Base-by-base conservation (phyloP, 2,329 filamentous ascomycete genomes). In the Aspergillus awamori region DNA sequence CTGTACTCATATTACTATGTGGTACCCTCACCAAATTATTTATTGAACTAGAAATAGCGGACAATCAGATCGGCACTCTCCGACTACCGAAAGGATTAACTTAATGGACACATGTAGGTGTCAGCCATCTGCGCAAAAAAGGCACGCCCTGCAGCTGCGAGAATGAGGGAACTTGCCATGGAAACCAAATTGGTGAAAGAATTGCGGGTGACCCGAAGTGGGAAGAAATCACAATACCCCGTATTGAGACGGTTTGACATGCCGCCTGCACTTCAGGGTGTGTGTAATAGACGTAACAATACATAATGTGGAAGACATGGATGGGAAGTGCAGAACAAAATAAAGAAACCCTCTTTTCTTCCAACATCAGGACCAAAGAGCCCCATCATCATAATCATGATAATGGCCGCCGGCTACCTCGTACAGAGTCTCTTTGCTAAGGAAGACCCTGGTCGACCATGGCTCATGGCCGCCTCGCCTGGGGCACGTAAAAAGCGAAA, bases 131-230 rank as follows among this genome's bases (percentile, higher is more conserved):
- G 17, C n/a, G 41, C 7, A 20, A 5, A 10, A 22, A 45, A 8
- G 17, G 41, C 22, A 20, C 22, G 17, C n/a, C 17, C 47, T 24
- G 24, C 39, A 30, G 33, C 38, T 43, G 53, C 53, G 33, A 28
- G 30, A 45, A 47, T 43, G 38, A 33, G n/a, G 53, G 41, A 36
- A 15, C 39, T 33, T 56, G 53, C 41, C 53, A 56, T 56, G 53
- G 53, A 56, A 56, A 56, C 53, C 28, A 30, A 11, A 36, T 10
- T 10, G 33, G 33, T 36, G 33, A 36, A 36, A 24, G 53, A n/a
- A 39, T 45, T 26, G 41, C 43, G 24, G 39, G 17, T 56, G 53
- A 56, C 53, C 53, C 36, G 17, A 45, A 45, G 5, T 36, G 33
- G 17, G 20, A 28, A 33, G 17, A 11, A 51, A 36, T 13, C 33